A percentile compares a stretch with the other conserved stretches of the same genome.
Conservation (phyloP, 495 filamentous ascomycete species). For the Amphirosellinia nigrospora region DNA sequence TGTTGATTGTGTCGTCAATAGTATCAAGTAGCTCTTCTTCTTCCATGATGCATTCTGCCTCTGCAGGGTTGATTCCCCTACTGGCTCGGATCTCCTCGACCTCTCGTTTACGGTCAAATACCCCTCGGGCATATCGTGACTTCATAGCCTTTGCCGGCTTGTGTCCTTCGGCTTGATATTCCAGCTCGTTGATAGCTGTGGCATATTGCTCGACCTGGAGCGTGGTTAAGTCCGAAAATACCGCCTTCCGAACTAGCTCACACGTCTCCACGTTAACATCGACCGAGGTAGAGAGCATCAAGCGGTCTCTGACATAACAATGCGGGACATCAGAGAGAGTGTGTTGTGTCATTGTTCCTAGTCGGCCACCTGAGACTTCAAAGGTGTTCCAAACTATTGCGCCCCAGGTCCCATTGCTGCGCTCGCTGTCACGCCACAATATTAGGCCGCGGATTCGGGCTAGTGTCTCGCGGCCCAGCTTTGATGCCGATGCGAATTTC, state of each 20-base stretch:
- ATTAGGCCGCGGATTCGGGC: slow-evolving; percentile 3
- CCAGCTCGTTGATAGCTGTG: background rate
- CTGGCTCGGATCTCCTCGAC: background rate
- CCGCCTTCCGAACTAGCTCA: background rate
- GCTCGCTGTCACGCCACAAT: slow-evolving; percentile 10
- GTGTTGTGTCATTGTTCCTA: slow-evolving; percentile 7
- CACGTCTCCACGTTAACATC: background rate
- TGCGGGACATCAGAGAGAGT: slow-evolving; percentile 10
- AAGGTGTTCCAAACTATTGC: background rate
- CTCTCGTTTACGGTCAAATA: background rate
- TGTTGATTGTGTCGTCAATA: background rate
- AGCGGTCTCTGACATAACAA: slow-evolving; percentile 18
- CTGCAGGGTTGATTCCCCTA: background rate
- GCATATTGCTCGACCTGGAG: slow-evolving; percentile 1
- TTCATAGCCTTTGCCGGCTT: background rate
- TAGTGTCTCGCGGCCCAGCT: slow-evolving; percentile 1
- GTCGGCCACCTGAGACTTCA: background rate
- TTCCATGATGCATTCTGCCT: slow-evolving; percentile 8
- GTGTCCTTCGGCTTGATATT: background rate
- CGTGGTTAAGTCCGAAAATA: background rate
- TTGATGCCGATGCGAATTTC: background rate
- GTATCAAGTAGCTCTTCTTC: background rate
- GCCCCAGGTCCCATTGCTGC: slow-evolving; percentile 14
- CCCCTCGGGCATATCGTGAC: background rate
- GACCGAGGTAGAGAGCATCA: background rate